Evolutionary conservation across 1,139 yeast genomes (phyloP), one percentile per base, ranked within the genome.

Genomic region (Geotrichum candidum): DNA sequence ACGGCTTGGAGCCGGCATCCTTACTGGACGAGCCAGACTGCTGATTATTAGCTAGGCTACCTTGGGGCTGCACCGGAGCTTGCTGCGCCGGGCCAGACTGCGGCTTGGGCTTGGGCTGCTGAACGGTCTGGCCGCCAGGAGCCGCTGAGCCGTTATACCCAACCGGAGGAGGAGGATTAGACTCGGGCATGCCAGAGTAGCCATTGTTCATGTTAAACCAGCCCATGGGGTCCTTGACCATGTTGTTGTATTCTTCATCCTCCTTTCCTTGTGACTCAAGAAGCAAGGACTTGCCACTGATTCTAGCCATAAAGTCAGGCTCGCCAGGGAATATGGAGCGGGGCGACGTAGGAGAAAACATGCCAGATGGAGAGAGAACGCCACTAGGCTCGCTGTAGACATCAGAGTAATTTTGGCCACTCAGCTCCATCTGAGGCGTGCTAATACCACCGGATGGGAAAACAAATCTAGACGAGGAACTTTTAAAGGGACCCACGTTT

Each of bases 261-360:
- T 73, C 75, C 31, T 70, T 65, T 35, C 71, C 71, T 48, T 70
- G 70, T 13, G 74, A 70, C 60, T 72, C 75, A 33, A 72, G 63
- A 53, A 73, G 59, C 51, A 72, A 63, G 13, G 73, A 69, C 56
- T 73, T 71, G 10, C 75, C 76, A 52, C 69, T 55, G 60, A 61
- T 55, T 50, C 63, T 38, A 13, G 60, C 60, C 46, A 52, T 23
- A 15, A 51, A 60, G n/a, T 61, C 59, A 11, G 64, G 61, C 10
- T 60, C 58, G 18, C 62, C 59, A 10, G 72, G 70, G 63, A 69
- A 71, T 46, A 67, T 57, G 22, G 69, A 59, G 31, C 70, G 67
- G 5, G 74, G 74, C 23, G 73, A 68, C 1, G 63, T 59, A 23
- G 63, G 63, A 2, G 63, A 61, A 38, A 61, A 61, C 38, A 58